These are phyloP conservation scores for Alternaria infectoria DNA, from an alignment of 2,329 filamentous ascomycete species.

Conservation along the genomic window DNA sequence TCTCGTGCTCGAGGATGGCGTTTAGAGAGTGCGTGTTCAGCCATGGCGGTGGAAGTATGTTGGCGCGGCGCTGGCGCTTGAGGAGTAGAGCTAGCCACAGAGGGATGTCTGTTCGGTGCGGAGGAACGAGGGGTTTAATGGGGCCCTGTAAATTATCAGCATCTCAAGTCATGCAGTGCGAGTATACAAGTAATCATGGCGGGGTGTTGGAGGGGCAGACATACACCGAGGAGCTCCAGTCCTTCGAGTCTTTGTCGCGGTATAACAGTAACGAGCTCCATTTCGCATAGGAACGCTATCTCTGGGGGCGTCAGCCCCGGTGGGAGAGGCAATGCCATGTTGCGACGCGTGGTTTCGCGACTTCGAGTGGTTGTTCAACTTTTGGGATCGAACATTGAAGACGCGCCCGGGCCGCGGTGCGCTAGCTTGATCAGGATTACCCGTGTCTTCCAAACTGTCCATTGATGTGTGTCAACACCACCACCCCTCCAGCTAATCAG, in stretches of 20 bases:
- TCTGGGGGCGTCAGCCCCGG: slow-evolving; percentile 81
- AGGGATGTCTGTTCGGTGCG: slow-evolving; percentile 78
- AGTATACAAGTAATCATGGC: slow-evolving; percentile 16
- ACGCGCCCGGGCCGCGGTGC: slow-evolving; percentile 12
- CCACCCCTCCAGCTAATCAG: neutral
- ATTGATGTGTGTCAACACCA: neutral
- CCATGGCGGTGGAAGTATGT: slow-evolving; percentile 91
- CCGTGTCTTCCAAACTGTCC: slow-evolving; percentile 2
- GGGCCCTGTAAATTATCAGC: slow-evolving; percentile 66
- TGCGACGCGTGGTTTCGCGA: slow-evolving; percentile 30
- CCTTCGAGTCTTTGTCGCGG: slow-evolving; percentile 88
- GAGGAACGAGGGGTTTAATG: slow-evolving; percentile 78
- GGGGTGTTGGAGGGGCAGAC: slow-evolving; percentile 53
- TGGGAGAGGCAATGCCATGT: slow-evolving; percentile 67
- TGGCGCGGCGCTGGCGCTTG: slow-evolving; percentile 91
- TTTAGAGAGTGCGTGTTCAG: slow-evolving; percentile 77
- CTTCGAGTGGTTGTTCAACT: slow-evolving; percentile 16
- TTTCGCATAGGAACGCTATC: slow-evolving; percentile 93
- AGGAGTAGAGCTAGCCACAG: slow-evolving; percentile 95
- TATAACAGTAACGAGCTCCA: slow-evolving; percentile 93
- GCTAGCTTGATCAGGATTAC: slow-evolving; percentile 25
- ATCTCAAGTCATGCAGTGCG: neutral
- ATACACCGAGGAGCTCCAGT: slow-evolving; percentile 83
- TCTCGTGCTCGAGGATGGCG: slow-evolving; percentile 82
- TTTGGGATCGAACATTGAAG: neutral